Evolutionary conservation across 2,329 filamentous ascomycete genomes (phyloP), one percentile per base, ranked within the genome.

Genomic region (Verticillium nonalfalfae): DNA sequence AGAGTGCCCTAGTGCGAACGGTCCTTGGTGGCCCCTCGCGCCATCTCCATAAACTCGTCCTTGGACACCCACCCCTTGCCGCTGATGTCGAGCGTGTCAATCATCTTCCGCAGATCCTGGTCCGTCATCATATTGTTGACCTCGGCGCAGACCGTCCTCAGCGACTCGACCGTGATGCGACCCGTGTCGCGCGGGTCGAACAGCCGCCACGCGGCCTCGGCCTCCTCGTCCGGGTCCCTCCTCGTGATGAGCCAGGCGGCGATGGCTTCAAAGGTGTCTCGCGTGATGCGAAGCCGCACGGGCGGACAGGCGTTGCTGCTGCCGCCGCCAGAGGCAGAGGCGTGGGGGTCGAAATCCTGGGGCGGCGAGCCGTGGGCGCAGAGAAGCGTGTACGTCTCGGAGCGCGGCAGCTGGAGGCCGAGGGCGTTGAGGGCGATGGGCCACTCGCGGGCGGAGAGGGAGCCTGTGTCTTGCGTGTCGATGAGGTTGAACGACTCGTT

Each of bases 401-500:
- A 81, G 75, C 97, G 97, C 62, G 91, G 85, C 58, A 97, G 82
- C 70, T 96, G 92, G 79, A 98, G 98, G 66, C 95, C 95, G 1
- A 99, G 87, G 3, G 95, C 95, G 74, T 96, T 95, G 70, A 98
- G 88, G 63, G 94, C 93, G 78, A 98, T 95, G 76, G 95, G 94
- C 74, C 98, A 91, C 78, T 99, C 95, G 79, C 98, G 95, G 81
- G 97, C 98, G 79, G 98, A 94, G 72, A 99, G 91, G 75, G 90
- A 88, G 56, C 88, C 85, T 78, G 98, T 93, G 74, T 96, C 94
- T 81, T 98, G 94, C 71, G 97, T 90, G 75, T 98, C 95, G 82
- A 99, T 98, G 66, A 98, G 87, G 64, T 89, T 88, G 76, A 98
- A 98, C 54, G 64, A 63, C 52, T 65, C 64, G 60, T 63, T 63